Evolutionary conservation across 169 alveolate genomes (phyloP).

Genomic region (Plasmodium sp.): DNA sequence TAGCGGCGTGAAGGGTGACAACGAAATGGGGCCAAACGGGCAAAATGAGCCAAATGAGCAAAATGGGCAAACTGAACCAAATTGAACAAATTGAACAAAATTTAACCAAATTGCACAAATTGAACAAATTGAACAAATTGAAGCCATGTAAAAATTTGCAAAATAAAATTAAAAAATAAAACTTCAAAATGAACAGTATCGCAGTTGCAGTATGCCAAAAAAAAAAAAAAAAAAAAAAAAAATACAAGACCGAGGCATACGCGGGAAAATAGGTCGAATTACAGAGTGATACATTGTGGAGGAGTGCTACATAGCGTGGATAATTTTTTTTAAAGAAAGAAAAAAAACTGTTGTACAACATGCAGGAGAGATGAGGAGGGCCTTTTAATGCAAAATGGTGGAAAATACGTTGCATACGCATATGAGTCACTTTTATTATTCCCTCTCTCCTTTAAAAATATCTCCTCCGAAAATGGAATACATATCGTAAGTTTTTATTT

Average conservation of each 20-base stretch:
- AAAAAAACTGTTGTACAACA: background rate
- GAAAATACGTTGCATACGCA: background rate
- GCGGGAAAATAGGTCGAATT: background rate
- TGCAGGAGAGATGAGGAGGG: background rate
- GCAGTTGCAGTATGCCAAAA: background rate
- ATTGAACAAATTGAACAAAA: background rate
- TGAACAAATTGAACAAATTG: background rate
- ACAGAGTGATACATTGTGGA: background rate
- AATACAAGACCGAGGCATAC: background rate
- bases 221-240: background rate
- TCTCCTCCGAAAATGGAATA: background rate
- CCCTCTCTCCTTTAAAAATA: background rate
- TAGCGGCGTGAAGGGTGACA: background rate
- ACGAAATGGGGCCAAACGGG: background rate
- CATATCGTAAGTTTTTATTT: background rate
- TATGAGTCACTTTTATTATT: background rate
- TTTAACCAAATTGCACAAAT: background rate
- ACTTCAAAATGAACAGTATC: background rate
- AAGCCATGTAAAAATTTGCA: background rate
- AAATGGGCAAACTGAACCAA: background rate
- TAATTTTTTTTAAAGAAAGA: background rate
- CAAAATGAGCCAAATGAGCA: background rate
- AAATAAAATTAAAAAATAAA: background rate
- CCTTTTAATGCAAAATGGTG: background rate
- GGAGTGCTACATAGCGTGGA: background rate